phyloP scores from a whole-genome alignment of 495 filamentous ascomycete genomes.

The Aspergillus haitiensis region DNA sequence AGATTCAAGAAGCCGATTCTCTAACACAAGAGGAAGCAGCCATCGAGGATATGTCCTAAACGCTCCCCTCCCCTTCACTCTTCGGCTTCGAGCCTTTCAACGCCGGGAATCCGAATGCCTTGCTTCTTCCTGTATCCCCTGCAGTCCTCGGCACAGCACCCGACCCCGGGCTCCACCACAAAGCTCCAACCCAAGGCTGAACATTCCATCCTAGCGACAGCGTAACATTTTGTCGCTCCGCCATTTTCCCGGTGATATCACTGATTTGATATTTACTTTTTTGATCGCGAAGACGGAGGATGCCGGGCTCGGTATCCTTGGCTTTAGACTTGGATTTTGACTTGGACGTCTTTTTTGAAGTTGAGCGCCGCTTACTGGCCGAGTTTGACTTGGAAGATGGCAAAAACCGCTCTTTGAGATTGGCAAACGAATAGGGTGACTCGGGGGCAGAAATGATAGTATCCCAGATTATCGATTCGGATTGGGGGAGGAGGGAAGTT shows the following conservation, averaged over 20 bases:
- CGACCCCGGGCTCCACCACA: constrained; percentile 69
- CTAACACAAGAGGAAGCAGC: too few species aligned
- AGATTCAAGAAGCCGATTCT: too few species aligned
- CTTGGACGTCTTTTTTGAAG: constrained; percentile 17
- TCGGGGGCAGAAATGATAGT: constrained; percentile 76
- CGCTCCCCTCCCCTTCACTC: constrained; percentile 4
- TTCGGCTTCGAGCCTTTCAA: constrained; percentile 54
- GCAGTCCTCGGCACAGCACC: constrained; percentile 55
- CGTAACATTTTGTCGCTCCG: constrained; percentile 67
- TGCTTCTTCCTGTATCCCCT: constrained; percentile 66
- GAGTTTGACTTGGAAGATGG: constrained; percentile 8
- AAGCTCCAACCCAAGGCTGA: constrained; percentile 90
- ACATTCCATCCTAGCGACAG: constrained; percentile 89
- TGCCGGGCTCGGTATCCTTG: constrained; percentile 45
- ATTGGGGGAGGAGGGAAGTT: constrained; percentile 36
- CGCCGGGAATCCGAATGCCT: constrained; percentile 70
- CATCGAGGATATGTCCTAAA: too few species aligned
- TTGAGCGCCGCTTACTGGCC: background rate
- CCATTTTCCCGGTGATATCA: constrained; percentile 74
- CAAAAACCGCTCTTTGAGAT: constrained; percentile 38
- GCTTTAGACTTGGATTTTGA: constrained; percentile 13
- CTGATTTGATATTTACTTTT: constrained; percentile 93
- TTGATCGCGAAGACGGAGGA: constrained; percentile 72
- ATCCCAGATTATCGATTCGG: constrained; percentile 92
- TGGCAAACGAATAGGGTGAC: constrained; percentile 53